phyloP scores from a whole-genome alignment of 495 filamentous ascomycete genomes.

The Lasiosphaeria miniovina region DNA sequence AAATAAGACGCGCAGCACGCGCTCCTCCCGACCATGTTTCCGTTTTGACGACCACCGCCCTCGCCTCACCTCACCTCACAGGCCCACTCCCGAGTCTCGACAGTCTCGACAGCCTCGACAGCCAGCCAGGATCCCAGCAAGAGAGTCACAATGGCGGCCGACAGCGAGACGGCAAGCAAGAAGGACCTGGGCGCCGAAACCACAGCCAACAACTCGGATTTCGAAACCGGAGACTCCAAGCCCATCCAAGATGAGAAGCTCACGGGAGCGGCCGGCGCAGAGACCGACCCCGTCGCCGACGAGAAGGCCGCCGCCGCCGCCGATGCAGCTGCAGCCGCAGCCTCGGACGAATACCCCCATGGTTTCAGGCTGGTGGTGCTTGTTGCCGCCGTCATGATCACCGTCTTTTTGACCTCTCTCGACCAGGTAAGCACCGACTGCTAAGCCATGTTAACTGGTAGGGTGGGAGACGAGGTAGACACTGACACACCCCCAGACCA shows the following conservation, averaged over 20 bases:
- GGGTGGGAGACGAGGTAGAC: neutral
- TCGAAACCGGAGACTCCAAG: neutral
- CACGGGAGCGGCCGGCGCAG: neutral
- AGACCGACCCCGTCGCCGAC: neutral
- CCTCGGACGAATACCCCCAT: neutral
- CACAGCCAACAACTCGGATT: neutral
- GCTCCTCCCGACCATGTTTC: no score
- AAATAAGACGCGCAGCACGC: no score
- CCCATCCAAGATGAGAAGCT: neutral
- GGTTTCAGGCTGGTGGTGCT: neutral
- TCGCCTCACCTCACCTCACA: no score
- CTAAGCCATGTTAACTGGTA: neutral
- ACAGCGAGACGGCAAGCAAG: neutral
- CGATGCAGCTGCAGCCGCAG: neutral
- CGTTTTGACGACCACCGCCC: no score
- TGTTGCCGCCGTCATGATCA: neutral
- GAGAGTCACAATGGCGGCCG: neutral
- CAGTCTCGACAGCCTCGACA: no score
- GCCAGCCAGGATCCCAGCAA: no score
- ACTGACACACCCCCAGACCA: slow-evolving; percentile 20
- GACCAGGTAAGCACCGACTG: neutral
- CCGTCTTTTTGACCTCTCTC: slow-evolving; percentile 1
- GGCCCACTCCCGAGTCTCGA: no score
- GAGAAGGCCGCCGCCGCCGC: neutral
- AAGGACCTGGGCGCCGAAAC: neutral